A percentile compares a stretch with the other conserved stretches of the same genome.
These are phyloP conservation scores for Ceratobasidium sp. DNA, from an alignment of 1,284 basidiomycete species.

Conservation along the genomic window DNA sequence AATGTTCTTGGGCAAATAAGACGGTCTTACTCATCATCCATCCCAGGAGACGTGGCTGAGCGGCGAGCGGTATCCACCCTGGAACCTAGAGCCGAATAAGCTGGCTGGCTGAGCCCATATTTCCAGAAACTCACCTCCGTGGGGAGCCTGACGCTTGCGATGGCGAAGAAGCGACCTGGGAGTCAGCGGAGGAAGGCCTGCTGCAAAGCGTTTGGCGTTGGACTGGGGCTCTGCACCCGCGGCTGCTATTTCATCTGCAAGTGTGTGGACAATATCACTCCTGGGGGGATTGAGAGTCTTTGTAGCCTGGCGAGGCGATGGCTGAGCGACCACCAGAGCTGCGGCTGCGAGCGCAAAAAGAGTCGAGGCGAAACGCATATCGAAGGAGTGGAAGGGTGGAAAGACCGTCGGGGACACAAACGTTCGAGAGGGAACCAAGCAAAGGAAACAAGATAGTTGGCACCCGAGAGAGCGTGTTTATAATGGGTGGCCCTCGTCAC, in stretches of 20 bases:
- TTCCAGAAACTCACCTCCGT: not conserved
- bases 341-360: not conserved
- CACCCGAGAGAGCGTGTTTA: no score
- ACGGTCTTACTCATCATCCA: constrained; percentile 2
- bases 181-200: constrained; percentile 3
- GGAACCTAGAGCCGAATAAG: not conserved
- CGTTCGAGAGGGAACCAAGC: not conserved
- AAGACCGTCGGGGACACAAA: constrained; percentile 14
- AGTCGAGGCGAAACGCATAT: constrained; percentile 17
- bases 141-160: not conserved
- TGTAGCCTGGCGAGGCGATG: not conserved
- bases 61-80: constrained; percentile 11
- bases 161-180: not conserved
- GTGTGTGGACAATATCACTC: not conserved
- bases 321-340: not conserved
- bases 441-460: not conserved
- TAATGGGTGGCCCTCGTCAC: no score
- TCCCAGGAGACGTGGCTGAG: not conserved
- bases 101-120: not conserved
- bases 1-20: not conserved
- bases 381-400: not conserved
- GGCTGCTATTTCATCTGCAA: not conserved
- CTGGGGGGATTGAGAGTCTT: not conserved
- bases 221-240: not conserved
- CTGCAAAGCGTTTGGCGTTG: constrained; percentile 20